Base-by-base conservation (phyloP, 495 filamentous ascomycete genomes). In the Filosporella fistucella region DNA sequence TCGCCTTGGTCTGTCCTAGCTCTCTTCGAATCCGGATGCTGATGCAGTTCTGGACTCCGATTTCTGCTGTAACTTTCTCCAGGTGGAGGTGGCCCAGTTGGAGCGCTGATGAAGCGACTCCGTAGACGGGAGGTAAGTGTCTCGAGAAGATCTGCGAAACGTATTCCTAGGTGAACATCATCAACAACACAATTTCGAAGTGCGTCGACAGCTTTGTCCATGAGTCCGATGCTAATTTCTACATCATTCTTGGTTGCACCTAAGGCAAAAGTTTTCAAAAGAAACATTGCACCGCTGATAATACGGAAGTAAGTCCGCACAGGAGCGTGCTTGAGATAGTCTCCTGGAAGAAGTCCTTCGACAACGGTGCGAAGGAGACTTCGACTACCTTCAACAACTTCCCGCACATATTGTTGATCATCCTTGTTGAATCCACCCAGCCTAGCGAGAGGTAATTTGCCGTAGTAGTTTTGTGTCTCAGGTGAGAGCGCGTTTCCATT, bases 231-330 rank as follows among this genome's bases (percentile, higher is more conserved):
- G 26, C 86, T 91, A 18, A 86, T 68, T 47, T 84, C 80, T 11
- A 96, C 88, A 51, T 96, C 91, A 48, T 85, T 83, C 68, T 93
- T 89, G 37, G 86, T 85, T 2, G 90, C 91, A 17, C 93, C 93
- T 2, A 97, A 76, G 6, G 90, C 93, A 61, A 98, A 96, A 0
- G 91, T 95, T 80, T 86, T 71, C 34, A 98, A 80, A 33, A 97
- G 75, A 63, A 98, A 96, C 75, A 96, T 96, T 57, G 91, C 89
- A 18, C 88, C 91, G 45, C 86, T 90, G 55, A 97, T 78, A 59
- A 98, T 95, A 38, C 93, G 82, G 71, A 96, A 94, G 59, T 90
- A 95, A 0, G 94, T 96, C 34, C 93, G 76, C 17, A 96, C 91
- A 0, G 93, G 91, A 0, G 88, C 89, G 58, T 96, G 91, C 60